Percentiles rank a stretch among this genome's conserved stretches.
Evolutionary conservation across 73 alveolate species (phyloP).

Genomic region (Blepharisma japonicum): DNA sequence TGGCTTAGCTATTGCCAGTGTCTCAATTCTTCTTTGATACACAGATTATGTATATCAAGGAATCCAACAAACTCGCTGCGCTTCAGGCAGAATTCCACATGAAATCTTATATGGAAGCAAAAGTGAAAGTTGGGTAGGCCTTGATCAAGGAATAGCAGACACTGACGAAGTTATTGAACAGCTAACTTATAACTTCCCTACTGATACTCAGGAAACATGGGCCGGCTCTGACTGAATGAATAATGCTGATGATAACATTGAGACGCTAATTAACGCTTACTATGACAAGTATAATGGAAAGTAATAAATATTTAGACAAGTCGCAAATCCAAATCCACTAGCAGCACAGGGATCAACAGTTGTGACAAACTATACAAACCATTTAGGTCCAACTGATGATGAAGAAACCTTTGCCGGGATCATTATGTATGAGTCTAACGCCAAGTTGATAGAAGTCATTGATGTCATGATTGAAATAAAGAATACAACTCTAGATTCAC

Average conservation of each 20-base stretch:
- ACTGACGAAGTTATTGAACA: background rate
- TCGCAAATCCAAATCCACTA: slow-evolving; percentile 3
- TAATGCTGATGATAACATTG: too few relatives aligned
- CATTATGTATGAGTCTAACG: background rate
- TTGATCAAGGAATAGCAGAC: background rate
- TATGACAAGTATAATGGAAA: too few relatives aligned
- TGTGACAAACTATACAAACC: background rate
- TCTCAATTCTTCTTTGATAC: background rate
- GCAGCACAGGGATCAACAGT: background rate
- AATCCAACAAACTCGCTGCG: background rate
- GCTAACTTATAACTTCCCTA: too few relatives aligned
- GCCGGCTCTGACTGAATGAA: too few relatives aligned
- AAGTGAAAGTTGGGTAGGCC: background rate
- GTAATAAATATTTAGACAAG: background rate
- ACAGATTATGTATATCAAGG: background rate
- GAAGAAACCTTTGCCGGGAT: background rate
- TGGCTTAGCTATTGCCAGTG: background rate
- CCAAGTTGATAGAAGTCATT: background rate
- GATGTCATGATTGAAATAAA: background rate
- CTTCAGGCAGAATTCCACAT: background rate
- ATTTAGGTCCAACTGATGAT: background rate
- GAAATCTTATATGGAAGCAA: background rate
- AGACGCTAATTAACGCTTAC: too few relatives aligned
- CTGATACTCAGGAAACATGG: too few relatives aligned
- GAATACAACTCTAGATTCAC: background rate